Conservation (phyloP, 306 rosid genomes). For the Acacia crassicarpa region DNA sequence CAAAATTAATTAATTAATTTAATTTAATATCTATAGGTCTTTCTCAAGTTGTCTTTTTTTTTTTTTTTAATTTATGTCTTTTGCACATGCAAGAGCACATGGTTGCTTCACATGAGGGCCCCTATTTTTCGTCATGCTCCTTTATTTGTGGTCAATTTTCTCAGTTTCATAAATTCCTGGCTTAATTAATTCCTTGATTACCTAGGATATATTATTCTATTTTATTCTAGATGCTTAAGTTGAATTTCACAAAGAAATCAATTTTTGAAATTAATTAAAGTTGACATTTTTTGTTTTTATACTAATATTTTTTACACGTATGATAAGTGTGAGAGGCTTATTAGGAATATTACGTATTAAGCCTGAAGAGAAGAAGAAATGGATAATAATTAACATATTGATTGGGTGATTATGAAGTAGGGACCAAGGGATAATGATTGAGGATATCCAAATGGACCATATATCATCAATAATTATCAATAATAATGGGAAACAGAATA, state of each 20-base stretch:
- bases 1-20: neutral
- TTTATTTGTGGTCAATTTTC: neutral
- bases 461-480: neutral
- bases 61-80: neutral
- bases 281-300: neutral
- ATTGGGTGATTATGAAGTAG: neutral
- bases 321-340: neutral
- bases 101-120: conserved; percentile 42
- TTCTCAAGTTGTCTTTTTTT: conserved; percentile 4
- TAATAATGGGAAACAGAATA: neutral
- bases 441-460: conserved; percentile 14
- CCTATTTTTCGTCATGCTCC: conserved; percentile 3
- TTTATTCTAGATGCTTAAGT: neutral
- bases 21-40: too few species aligned
- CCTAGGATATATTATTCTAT: neutral
- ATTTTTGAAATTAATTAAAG: neutral
- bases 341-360: neutral
- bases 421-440: neutral
- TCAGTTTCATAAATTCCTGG: neutral
- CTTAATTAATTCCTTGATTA: conserved; percentile 20
- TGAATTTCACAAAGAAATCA: neutral
- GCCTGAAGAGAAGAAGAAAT: neutral
- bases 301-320: neutral
- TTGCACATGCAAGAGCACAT: conserved; percentile 43
- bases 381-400: neutral